A percentile compares a stretch with the other conserved stretches of the same genome.
These are phyloP conservation scores for Gossypium bickii DNA, from an alignment of 345 rosid genomes.

Conservation along the genomic window DNA sequence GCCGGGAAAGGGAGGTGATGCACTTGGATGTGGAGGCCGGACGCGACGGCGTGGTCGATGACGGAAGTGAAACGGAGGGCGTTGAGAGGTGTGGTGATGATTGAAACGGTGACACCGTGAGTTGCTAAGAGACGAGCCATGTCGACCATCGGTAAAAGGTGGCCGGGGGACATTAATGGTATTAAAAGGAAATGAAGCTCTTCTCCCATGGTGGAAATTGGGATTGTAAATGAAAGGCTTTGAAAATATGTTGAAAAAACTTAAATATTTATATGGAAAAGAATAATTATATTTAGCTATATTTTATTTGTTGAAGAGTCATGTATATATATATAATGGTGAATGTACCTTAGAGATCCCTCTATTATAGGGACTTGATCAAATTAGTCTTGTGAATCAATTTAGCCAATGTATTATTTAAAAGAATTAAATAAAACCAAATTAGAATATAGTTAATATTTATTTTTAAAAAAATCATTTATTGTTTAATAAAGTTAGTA, in stretches of 20 bases:
- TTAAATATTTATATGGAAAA: too few species aligned
- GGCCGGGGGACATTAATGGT: constrained; percentile 50
- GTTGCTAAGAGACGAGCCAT: constrained; percentile 39
- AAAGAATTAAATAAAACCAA: too few species aligned
- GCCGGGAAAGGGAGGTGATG: constrained; percentile 34
- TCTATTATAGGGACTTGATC: too few species aligned
- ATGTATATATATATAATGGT: too few species aligned
- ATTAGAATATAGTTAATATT: too few species aligned
- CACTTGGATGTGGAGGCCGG: constrained; percentile 28
- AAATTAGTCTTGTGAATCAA: too few species aligned
- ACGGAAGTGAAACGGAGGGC: constrained; percentile 21
- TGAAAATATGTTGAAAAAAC: neutral
- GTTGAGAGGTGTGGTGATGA: constrained; percentile 35
- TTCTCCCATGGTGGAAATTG: constrained; percentile 15
- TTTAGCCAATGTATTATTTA: too few species aligned
- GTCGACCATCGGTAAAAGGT: constrained; percentile 46
- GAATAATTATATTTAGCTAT: too few species aligned
- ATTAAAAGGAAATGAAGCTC: constrained; percentile 39
- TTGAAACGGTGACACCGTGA: constrained; percentile 31
- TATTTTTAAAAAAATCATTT: too few species aligned
- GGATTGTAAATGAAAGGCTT: neutral
- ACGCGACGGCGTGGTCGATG: constrained; percentile 18
- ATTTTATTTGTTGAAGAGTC: too few species aligned
- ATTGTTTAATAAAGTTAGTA: too few species aligned
- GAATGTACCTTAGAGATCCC: too few species aligned